A percentile compares a stretch with the other conserved stretches of the same genome.
phyloP scores from a whole-genome alignment of 2,329 filamentous ascomycete genomes.

The Aspergillus sp. region DNA sequence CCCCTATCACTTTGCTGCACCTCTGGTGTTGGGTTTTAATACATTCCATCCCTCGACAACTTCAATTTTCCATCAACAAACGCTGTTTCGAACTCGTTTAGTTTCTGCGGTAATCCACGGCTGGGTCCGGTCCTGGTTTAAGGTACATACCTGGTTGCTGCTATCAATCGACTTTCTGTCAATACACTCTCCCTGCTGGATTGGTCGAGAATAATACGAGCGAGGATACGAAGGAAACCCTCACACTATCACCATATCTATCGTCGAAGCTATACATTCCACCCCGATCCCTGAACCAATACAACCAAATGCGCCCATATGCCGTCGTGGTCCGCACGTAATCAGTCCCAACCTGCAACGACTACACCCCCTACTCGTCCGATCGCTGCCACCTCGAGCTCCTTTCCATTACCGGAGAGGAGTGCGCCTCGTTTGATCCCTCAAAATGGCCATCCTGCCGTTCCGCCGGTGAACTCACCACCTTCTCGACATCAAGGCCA shows the following conservation, averaged over 20 bases:
- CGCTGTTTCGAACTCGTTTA: neutral
- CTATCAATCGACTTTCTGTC: too few species aligned
- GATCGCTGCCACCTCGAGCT: constrained; percentile 13
- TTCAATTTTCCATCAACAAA: neutral
- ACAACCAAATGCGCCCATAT: constrained; percentile 29
- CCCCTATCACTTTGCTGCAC: too few species aligned
- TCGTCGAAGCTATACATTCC: too few species aligned
- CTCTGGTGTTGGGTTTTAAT: too few species aligned
- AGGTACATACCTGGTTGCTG: too few species aligned
- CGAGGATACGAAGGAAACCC: too few species aligned
- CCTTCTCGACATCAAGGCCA: constrained; percentile 37
- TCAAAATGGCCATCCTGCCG: constrained; percentile 20
- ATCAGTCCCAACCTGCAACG: constrained; percentile 22
- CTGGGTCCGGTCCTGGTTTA: too few species aligned
- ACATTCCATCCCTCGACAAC: too few species aligned
- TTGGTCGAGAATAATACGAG: too few species aligned
- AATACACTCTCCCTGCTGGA: too few species aligned
- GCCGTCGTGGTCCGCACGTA: constrained; percentile 29
- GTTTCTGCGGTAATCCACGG: neutral
- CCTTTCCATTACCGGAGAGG: constrained; percentile 14
- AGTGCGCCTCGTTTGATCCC: constrained; percentile 14
- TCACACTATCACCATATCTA: too few species aligned
- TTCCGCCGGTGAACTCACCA: constrained; percentile 6
- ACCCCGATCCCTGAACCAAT: too few species aligned
- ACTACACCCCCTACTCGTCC: constrained; percentile 15